phyloP scores from a whole-genome alignment of 2,329 filamentous ascomycete species.

The Thelonectria rubi region DNA sequence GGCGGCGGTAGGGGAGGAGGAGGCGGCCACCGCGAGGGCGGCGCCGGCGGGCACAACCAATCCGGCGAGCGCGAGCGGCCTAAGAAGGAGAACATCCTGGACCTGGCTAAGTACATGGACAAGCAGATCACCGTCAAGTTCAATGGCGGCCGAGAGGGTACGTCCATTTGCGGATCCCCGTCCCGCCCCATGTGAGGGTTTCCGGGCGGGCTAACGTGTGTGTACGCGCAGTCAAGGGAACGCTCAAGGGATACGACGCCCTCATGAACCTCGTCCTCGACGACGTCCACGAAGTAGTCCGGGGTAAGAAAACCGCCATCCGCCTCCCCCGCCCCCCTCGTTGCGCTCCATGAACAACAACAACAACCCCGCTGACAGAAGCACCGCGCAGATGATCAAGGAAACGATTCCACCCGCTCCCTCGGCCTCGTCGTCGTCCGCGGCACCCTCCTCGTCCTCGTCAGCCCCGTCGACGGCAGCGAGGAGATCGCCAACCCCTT shows the following conservation, averaged over 20 bases:
- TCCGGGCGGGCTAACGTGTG: constrained; percentile 19
- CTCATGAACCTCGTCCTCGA: constrained; percentile 98
- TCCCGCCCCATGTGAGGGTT: neutral
- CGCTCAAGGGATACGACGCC: constrained; percentile 93
- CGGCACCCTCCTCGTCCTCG: constrained; percentile 90
- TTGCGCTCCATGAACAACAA: neutral
- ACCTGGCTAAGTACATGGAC: constrained; percentile 95
- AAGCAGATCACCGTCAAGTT: constrained; percentile 97
- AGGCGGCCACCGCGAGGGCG: constrained; percentile 11
- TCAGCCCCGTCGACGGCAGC: constrained; percentile 92
- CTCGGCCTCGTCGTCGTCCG: constrained; percentile 90
- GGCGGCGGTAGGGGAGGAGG: constrained; percentile 54
- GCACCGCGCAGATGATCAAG: constrained; percentile 78
- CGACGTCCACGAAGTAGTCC: constrained; percentile 88
- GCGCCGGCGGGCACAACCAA: constrained; percentile 44
- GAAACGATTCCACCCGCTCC: constrained; percentile 82
- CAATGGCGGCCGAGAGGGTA: constrained; percentile 91
- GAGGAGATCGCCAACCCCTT: constrained; percentile 98
- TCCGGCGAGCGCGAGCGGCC: constrained; percentile 73
- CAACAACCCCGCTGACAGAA: constrained; percentile 15
- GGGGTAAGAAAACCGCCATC: constrained; percentile 65
- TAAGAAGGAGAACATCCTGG: constrained; percentile 99
- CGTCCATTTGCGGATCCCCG: constrained; percentile 39
- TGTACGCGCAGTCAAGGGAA: constrained; percentile 74
- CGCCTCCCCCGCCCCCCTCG: neutral